These are phyloP conservation scores for Atkinsonella hypoxylon DNA, from an alignment of 2,329 filamentous ascomycete genomes.

Conservation along the genomic window DNA sequence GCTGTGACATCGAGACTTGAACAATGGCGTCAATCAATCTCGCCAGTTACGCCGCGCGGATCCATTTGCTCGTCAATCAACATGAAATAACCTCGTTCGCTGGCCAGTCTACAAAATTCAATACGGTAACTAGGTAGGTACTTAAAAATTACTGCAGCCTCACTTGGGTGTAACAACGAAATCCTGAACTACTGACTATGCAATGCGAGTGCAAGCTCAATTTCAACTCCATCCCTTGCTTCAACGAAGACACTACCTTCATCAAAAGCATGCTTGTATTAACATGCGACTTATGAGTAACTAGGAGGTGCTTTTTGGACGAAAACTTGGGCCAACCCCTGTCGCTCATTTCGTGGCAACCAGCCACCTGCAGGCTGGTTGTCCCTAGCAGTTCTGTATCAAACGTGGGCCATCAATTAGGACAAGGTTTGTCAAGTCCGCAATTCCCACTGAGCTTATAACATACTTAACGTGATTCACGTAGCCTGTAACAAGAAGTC, in stretches of 20 bases:
- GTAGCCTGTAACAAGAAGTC: too few species aligned
- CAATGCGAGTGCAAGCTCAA: too few species aligned
- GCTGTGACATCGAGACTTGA: background rate
- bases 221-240: too few species aligned
- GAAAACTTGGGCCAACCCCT: background rate
- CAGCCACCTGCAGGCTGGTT: background rate
- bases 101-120: too few species aligned
- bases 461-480: background rate
- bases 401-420: background rate
- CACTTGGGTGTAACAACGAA: too few species aligned
- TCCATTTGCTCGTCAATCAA: background rate
- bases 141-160: too few species aligned
- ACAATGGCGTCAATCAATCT: background rate
- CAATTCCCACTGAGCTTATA: background rate
- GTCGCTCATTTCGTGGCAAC: background rate
- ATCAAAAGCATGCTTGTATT: too few species aligned
- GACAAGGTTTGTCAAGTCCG: background rate
- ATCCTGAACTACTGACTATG: too few species aligned
- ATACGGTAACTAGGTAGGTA: too few species aligned
- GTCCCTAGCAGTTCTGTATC: background rate
- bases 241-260: too few species aligned
- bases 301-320: background rate
- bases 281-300: too few species aligned
- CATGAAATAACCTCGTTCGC: background rate
- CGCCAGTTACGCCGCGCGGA: too few species aligned